Evolutionary conservation across 2,329 filamentous ascomycete genomes (phyloP), one percentile per base, ranked within the genome.

Genomic region (Aspergillus sp.): DNA sequence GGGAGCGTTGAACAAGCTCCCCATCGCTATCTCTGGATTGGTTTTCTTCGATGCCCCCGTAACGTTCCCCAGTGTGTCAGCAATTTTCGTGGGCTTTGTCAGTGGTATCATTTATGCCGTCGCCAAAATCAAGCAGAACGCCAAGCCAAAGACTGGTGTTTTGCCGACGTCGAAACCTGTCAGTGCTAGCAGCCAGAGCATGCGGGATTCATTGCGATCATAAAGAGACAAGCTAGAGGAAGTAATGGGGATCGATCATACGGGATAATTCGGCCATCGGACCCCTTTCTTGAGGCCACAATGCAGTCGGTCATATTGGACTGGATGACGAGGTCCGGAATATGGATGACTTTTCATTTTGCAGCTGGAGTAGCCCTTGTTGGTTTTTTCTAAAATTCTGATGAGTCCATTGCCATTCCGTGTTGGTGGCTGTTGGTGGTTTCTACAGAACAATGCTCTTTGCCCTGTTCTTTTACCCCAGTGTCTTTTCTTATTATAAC

Each of bases 11-110:
- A 98, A 98, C 79, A 98, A 98, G 77, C 83, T 98, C 30, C 93
- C 93, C 38, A 90, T 98, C 58, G 93, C 93, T 46, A 69, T 98
- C 56, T 91, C 85, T 53, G 93, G 93, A 29, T 79, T 98, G 36
- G 71, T 98, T 60, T 98, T 98, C 78, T 98, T 98, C 71, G 81
- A 93, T 52, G 90, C 90, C 0, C 90, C 93, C 0, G 86, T 95
- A 58, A 97, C 93, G 0, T 79, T 96, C 52, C 89, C 88, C 58
- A 93, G 88, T 63, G 87, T 95, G 7, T 88, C 88, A 26, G 93
- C 93, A 58, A 97, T 98, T 61, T 76, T 83, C 51, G 78, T 98
- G 49, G 93, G 91, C 33, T 97, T 96, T 68, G 71, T 97, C 57
- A 93, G 86, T 59, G 93, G 93, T 55, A 80, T 97, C 46, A 87